A percentile compares a stretch with the other conserved stretches of the same genome.
Conservation (phyloP, 164 flowering plant genomes). For the Vitis rotundifolia region DNA sequence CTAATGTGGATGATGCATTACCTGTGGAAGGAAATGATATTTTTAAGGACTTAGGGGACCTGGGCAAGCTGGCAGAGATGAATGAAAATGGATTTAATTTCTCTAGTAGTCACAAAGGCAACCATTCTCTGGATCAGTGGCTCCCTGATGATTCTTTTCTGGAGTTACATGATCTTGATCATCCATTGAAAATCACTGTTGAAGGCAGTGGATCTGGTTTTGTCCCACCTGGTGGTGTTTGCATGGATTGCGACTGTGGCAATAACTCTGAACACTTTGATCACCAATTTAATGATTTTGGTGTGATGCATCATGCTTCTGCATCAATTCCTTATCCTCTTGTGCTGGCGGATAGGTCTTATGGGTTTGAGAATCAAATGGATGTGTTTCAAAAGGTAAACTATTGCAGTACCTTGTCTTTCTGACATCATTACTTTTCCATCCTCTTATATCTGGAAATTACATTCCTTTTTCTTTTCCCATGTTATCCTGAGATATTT, state of each 20-base stretch:
- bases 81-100: neutral
- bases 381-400: neutral
- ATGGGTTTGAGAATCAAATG: neutral
- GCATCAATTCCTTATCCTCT: neutral
- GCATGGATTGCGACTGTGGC: neutral
- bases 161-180: constrained; percentile 40
- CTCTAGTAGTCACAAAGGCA: neutral
- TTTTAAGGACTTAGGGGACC: constrained; percentile 33
- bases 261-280: neutral
- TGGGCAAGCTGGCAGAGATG: constrained; percentile 12
- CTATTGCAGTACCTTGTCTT: neutral
- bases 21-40: constrained; percentile 20
- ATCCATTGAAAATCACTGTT: constrained; percentile 15
- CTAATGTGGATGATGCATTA: constrained; percentile 9
- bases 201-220: constrained; percentile 5
- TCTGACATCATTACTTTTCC: neutral
- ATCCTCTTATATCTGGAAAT: neutral
- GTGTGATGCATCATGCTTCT: neutral
- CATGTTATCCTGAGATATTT: neutral
- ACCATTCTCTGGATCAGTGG: too few species aligned
- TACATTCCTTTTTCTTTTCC: neutral
- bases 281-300: neutral
- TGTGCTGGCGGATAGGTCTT: neutral
- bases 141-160: constrained; percentile 1
- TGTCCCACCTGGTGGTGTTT: neutral